phyloP scores from a whole-genome alignment of 208 protist genomes.

The Leishmania amazonensis region DNA sequence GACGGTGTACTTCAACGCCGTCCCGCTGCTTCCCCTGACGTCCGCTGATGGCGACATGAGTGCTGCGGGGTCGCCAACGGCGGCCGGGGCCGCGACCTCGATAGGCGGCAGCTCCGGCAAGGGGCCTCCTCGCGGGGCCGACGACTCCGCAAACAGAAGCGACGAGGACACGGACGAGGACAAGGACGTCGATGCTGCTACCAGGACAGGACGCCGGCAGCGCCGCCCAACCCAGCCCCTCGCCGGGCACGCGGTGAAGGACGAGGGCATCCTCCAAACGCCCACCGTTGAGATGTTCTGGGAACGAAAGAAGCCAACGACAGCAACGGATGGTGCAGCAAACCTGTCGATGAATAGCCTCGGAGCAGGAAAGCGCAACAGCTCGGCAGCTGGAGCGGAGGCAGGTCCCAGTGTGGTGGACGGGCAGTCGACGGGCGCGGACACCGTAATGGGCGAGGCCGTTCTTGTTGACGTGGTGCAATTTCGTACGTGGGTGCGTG shows the following conservation, averaged over 20 bases:
- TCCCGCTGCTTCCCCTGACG: slow-evolving; percentile 53
- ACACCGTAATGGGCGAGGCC: slow-evolving; percentile 19
- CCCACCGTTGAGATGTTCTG: slow-evolving; percentile 71
- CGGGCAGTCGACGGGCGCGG: not conserved
- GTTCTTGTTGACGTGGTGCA: slow-evolving; percentile 80
- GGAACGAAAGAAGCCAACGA: slow-evolving; percentile 25
- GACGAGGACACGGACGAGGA: not conserved
- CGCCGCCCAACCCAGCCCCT: slow-evolving; percentile 10
- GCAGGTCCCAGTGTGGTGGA: not conserved
- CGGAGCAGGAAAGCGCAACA: not conserved
- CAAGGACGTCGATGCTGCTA: not conserved
- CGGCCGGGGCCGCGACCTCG: not conserved
- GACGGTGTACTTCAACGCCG: slow-evolving; percentile 69
- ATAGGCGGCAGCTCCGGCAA: not conserved
- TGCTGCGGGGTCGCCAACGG: not conserved
- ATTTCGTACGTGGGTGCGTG: slow-evolving; percentile 61
- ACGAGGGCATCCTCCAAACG: slow-evolving; percentile 49
- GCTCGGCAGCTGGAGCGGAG: not conserved
- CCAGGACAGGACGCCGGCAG: not conserved
- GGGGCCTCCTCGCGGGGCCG: not conserved
- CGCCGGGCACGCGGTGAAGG: slow-evolving; percentile 33
- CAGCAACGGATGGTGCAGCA: not conserved
- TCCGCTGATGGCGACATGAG: not conserved
- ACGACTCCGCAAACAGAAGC: not conserved
- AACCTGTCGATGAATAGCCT: not conserved